Percentiles rank a stretch among this genome's conserved stretches.
These are phyloP conservation scores for Rosellinia necatrix DNA, from an alignment of 2,329 filamentous ascomycete species.

Conservation along the genomic window DNA sequence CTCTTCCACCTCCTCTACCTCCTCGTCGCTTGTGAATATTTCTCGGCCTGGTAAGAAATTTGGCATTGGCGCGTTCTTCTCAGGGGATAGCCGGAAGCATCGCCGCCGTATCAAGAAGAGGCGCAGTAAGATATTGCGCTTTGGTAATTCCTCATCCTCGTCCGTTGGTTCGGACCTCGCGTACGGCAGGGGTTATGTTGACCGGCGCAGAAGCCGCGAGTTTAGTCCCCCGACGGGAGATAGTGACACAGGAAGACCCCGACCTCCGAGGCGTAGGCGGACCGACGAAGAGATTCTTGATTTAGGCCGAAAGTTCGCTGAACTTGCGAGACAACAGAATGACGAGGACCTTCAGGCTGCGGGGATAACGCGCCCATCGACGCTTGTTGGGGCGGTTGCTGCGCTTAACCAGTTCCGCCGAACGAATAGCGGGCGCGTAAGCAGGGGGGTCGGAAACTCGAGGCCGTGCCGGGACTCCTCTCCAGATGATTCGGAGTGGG, in stretches of 20 bases:
- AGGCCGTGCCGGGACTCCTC: conserved; percentile 46
- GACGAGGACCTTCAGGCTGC: conserved; percentile 52
- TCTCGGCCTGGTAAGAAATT: conserved; percentile 58
- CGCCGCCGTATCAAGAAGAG: conserved; percentile 49
- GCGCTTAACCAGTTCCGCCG: conserved; percentile 49
- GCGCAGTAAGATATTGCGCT: conserved; percentile 58
- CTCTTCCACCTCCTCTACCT: conserved; percentile 55
- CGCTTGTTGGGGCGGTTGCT: conserved; percentile 46
- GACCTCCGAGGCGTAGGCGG: conserved; percentile 43
- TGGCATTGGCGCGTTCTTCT: conserved; percentile 67
- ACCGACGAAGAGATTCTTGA: conserved; percentile 63
- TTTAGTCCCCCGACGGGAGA: conserved; percentile 33
- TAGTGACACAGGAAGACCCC: conserved; percentile 29
- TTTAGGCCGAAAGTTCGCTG: conserved; percentile 58
- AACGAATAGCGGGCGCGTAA: conserved; percentile 43
- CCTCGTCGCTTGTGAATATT: conserved; percentile 68
- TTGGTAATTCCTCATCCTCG: conserved; percentile 68
- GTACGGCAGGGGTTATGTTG: conserved; percentile 66
- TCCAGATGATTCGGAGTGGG: conserved; percentile 58
- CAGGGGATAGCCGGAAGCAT: conserved; percentile 57
- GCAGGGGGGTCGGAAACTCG: conserved; percentile 48
- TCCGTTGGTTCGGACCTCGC: conserved; percentile 71
- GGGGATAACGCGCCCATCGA: conserved; percentile 46
- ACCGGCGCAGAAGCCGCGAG: conserved; percentile 43
- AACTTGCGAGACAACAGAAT: conserved; percentile 57